phyloP scores from a whole-genome alignment of 345 rosid genomes.

The Eucalyptus marginata region DNA sequence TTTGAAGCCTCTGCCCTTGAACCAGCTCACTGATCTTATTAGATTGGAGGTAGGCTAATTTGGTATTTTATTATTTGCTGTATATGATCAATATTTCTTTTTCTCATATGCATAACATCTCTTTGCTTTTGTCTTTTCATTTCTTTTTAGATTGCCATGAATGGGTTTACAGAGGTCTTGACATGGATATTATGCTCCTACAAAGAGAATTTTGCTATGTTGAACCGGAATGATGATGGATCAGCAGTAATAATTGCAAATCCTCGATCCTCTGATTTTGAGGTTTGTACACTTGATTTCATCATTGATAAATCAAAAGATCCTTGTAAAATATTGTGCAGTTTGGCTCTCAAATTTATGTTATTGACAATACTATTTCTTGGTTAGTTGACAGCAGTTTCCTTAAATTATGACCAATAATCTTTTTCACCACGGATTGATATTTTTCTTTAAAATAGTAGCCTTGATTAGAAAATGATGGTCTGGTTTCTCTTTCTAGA shows the following conservation, averaged over 20 bases:
- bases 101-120: not conserved
- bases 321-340: not conserved
- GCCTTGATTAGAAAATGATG: not conserved
- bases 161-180: constrained; percentile 67
- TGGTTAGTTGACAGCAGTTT: not conserved
- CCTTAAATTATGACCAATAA: not conserved
- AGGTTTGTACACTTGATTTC: constrained; percentile 32
- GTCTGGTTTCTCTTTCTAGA: not conserved
- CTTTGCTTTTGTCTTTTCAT: not conserved
- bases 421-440: not conserved
- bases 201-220: constrained; percentile 58
- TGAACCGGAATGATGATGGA: constrained; percentile 55
- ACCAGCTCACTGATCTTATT: constrained; percentile 70
- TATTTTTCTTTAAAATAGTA: not conserved
- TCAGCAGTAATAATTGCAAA: constrained; percentile 60
- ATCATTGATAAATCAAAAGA: not conserved
- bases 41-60: constrained; percentile 49
- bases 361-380: not conserved
- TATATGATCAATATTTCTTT: not conserved
- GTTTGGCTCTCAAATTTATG: not conserved
- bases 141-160: constrained; percentile 52
- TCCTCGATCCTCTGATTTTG: constrained; percentile 89
- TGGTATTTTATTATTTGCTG: not conserved
- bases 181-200: constrained; percentile 71
- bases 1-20: constrained; percentile 55